These are phyloP conservation scores for Rhizopus sp. DNA, from an alignment of 371 early-diverging fungal species.

Conservation along the genomic window DNA sequence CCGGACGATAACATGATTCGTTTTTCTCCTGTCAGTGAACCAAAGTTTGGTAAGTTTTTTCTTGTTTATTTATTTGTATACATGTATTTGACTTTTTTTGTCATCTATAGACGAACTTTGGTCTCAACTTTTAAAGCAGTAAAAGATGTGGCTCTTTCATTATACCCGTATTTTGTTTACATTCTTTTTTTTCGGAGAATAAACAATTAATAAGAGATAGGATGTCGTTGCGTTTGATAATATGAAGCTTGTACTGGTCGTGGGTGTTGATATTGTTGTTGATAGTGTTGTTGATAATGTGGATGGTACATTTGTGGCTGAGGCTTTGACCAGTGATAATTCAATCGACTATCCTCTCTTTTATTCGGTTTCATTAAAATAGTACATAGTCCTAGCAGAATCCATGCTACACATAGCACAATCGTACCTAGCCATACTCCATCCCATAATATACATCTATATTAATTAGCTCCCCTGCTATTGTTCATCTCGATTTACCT, in stretches of 20 bases:
- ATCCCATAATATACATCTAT: constrained; percentile 3
- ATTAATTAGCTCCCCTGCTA: too few species aligned
- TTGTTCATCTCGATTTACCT: constrained; percentile 20
- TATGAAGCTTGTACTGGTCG: too few species aligned
- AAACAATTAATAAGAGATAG: too few species aligned
- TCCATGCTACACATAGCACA: neutral
- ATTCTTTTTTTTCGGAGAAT: too few species aligned
- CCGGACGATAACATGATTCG: constrained; percentile 63
- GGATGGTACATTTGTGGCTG: too few species aligned
- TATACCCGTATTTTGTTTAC: too few species aligned
- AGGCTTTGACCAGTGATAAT: too few species aligned
- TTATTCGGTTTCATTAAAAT: neutral
- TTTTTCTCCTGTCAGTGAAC: constrained; percentile 56
- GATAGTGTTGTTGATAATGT: too few species aligned
- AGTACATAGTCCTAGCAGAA: neutral
- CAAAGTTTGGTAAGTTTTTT: constrained; percentile 49
- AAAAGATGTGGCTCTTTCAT: neutral
- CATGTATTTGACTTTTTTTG: neutral
- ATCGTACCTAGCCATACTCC: neutral
- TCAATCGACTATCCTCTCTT: neutral
- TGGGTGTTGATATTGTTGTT: too few species aligned
- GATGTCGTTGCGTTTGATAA: too few species aligned
- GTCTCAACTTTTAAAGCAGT: constrained; percentile 6
- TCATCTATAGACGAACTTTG: constrained; percentile 6
- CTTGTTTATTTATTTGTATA: neutral